Base-by-base conservation (phyloP, 2,329 filamentous ascomycete species). In the Claviceps pazoutovae region DNA sequence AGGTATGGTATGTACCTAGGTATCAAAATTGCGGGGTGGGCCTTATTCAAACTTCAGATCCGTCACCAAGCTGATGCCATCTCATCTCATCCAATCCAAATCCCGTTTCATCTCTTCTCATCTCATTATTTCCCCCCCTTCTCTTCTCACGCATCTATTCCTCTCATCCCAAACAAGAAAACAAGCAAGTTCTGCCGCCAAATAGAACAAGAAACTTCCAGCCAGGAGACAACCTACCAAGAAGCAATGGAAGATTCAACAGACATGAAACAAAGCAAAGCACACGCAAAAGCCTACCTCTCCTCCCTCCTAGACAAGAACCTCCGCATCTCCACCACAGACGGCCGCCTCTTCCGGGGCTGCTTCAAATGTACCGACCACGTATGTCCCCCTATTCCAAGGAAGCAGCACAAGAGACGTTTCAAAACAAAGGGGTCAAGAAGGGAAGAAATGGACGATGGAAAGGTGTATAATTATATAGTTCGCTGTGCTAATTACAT, bases 361-460 rank as follows among this genome's bases (percentile, higher is more conserved):
- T 77, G 82, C 56, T 86, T 98, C 70, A 96, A 94, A 69, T 98
- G 93, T 72, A 96, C 90, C 34, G 93, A 98, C 72, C 82, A 85
- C 54, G 89, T 94, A 71, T 49, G 78, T 74, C 38, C n/a, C 16
- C 30, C n/a, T 30, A 19, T 13, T 26, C 4, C 16, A 14, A 44
- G 11, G 21, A 16, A 43, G 16, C 19, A 14, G 41, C 11, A 13
- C 11, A n/a, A 7, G 14, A 44, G 42, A 7, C 6, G 5, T 34
- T 11, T 11, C 30, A 26, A 44, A 23, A 44, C 6, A 23, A 3
- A 23, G 11, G 16, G 6, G 11, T 7, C 13, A 44, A 16, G 23
- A 14, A 44, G 16, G 16, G 5, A 23, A 2, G 16, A 26, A 44
- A 14, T 16, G 19, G 8, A 44, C 14, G 4, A 41, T 17, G 9